phyloP scores from a whole-genome alignment of 805 yeast species.

The Barnettozyma sp. region DNA sequence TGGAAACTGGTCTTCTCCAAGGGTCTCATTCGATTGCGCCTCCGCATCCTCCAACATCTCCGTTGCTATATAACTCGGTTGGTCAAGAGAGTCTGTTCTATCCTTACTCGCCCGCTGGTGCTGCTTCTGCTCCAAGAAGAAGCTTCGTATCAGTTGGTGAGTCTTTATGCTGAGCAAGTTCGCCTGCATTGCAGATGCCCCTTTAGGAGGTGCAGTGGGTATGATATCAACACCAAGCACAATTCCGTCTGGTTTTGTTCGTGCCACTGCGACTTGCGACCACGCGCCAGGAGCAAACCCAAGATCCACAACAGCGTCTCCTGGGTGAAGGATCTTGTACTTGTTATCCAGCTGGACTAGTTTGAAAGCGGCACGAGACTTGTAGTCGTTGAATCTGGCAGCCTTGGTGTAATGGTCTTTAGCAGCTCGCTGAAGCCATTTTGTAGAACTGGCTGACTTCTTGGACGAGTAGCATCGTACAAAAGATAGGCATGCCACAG shows the following conservation, averaged over 20 bases:
- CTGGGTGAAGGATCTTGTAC: slow-evolving; percentile 48
- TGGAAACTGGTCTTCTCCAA: slow-evolving; percentile 24
- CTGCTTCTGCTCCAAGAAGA: slow-evolving; percentile 30
- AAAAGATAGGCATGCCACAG: slow-evolving; percentile 4
- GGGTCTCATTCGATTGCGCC: slow-evolving; percentile 11
- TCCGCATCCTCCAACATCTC: slow-evolving; percentile 20
- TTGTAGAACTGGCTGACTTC: slow-evolving; percentile 45
- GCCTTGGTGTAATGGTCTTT: slow-evolving; percentile 59
- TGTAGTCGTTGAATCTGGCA: slow-evolving; percentile 54
- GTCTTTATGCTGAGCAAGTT: slow-evolving; percentile 68
- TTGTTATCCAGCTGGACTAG: slow-evolving; percentile 66
- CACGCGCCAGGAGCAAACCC: slow-evolving; percentile 96
- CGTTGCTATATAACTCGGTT: slow-evolving; percentile 26
- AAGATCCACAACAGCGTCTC: slow-evolving; percentile 68
- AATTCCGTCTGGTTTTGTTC: slow-evolving; percentile 42
- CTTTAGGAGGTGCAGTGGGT: slow-evolving; percentile 71
- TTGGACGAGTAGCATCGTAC: slow-evolving; percentile 16
- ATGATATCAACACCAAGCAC: slow-evolving; percentile 81
- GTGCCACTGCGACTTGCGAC: slow-evolving; percentile 73
- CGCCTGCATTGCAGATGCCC: slow-evolving; percentile 79
- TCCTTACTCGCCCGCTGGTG: slow-evolving; percentile 10
- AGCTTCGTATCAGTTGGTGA: slow-evolving; percentile 46
- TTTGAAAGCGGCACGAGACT: slow-evolving; percentile 90
- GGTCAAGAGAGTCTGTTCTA: slow-evolving; percentile 17
- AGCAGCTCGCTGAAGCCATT: slow-evolving; percentile 72